Conservation (phyloP, 2,329 filamentous ascomycete species). For the Ophiostoma tasmaniense region DNA sequence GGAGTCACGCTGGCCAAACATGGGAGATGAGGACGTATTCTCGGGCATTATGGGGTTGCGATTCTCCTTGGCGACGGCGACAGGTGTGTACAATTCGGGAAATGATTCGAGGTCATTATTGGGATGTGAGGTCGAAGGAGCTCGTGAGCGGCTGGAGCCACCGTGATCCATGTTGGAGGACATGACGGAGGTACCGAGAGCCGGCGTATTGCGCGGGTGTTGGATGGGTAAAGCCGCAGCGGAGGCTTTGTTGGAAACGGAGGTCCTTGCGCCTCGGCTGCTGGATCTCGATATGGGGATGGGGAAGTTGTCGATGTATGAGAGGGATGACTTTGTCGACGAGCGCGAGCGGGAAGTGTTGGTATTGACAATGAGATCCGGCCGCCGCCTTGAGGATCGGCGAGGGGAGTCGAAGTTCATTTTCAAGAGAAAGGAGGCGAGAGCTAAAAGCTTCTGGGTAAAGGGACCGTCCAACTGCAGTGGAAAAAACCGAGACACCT, state of each 20-base stretch:
- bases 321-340: slow-evolving; percentile 5
- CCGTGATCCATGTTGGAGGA: slow-evolving; percentile 24
- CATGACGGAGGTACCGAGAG: slow-evolving; percentile 22
- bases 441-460: background rate
- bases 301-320: background rate
- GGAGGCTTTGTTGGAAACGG: background rate
- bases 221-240: background rate
- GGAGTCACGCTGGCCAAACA: slow-evolving; percentile 48
- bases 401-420: slow-evolving; percentile 15
- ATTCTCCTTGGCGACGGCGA: slow-evolving; percentile 29
- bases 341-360: slow-evolving; percentile 24
- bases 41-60: slow-evolving; percentile 17
- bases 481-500: background rate
- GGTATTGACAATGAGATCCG: slow-evolving; percentile 33
- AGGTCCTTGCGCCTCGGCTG: slow-evolving; percentile 12
- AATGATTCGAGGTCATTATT: slow-evolving; percentile 30
- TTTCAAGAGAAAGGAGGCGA: background rate
- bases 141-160: slow-evolving; percentile 25
- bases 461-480: background rate
- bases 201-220: background rate
- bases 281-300: slow-evolving; percentile 17
- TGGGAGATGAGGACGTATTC: slow-evolving; percentile 20
- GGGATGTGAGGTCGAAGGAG: slow-evolving; percentile 18
- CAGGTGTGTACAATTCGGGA: slow-evolving; percentile 34
- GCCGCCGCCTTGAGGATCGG: slow-evolving; percentile 25